Evolutionary conservation across 2,329 filamentous ascomycete species (phyloP).

Genomic region (Pseudocercospora eumusae): DNA sequence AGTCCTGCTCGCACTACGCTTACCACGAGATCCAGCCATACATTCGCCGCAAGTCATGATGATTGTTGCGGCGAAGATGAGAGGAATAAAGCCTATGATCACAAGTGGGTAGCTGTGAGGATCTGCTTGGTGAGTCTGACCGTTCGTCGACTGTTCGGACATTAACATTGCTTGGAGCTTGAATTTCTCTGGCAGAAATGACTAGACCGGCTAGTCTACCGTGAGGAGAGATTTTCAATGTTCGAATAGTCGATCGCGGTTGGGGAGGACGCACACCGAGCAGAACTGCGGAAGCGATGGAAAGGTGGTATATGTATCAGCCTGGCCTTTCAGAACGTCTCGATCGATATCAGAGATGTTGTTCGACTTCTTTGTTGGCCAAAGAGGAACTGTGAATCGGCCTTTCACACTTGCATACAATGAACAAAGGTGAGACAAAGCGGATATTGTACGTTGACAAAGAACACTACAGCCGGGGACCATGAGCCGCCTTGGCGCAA

Average conservation of each 20-base stretch:
- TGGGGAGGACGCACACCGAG: conserved; percentile 9
- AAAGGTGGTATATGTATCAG: background rate
- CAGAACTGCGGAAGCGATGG: background rate
- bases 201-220: conserved; percentile 9
- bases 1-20: conserved; percentile 7
- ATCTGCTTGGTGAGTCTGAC: background rate
- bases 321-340: background rate
- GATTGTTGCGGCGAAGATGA: conserved; percentile 13
- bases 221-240: background rate
- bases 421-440: background rate
- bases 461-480: background rate
- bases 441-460: conserved; percentile 1
- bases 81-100: conserved; percentile 5
- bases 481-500: background rate
- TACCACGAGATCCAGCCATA: conserved; percentile 10
- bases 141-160: conserved; percentile 8
- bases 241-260: background rate
- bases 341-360: background rate
- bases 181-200: background rate
- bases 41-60: conserved; percentile 8
- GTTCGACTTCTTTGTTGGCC: background rate
- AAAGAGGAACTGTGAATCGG: background rate
- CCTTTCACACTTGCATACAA: background rate
- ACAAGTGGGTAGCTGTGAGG: conserved; percentile 6
- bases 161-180: background rate